Evolutionary conservation across 2,329 filamentous ascomycete genomes (phyloP).

Genomic region (Calonectria naviculata): DNA sequence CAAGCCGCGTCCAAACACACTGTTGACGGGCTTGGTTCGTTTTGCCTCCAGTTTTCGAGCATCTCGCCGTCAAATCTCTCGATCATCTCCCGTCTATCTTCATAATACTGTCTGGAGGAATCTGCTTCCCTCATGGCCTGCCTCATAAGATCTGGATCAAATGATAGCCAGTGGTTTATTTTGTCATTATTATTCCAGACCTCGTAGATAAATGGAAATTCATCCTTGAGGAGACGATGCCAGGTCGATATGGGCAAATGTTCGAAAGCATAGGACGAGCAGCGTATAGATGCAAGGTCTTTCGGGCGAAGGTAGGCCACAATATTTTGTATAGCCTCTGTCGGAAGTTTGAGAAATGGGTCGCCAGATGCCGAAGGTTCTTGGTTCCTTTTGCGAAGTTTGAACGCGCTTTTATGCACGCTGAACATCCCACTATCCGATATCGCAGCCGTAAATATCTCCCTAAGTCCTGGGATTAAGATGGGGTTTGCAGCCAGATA

Average conservation of each 20-base stretch:
- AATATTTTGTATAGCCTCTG: not conserved
- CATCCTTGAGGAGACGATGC: not conserved
- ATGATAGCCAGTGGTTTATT: not conserved
- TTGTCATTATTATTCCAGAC: not conserved
- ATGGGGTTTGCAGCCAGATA: slow-evolving; percentile 1
- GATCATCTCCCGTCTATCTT: not conserved
- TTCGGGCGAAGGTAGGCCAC: not conserved
- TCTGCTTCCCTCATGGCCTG: not conserved
- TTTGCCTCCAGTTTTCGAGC: not conserved
- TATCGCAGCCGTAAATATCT: not conserved
- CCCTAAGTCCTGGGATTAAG: not conserved
- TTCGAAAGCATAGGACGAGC: not conserved
- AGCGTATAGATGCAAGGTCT: not conserved
- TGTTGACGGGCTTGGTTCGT: not conserved
- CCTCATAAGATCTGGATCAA: not conserved
- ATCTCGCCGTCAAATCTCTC: not conserved
- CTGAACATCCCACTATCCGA: not conserved
- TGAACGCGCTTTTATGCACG: not conserved
- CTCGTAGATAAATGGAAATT: not conserved
- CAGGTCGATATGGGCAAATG: not conserved
- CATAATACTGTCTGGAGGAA: not conserved
- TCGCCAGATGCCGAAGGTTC: not conserved
- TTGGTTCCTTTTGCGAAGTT: not conserved
- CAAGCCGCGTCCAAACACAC: no score
- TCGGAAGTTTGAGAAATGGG: not conserved